Percentiles rank a stretch among this genome's conserved stretches.
These are phyloP conservation scores for Papiliotrema terrestris DNA, from an alignment of 1,284 basidiomycete genomes.

Conservation along the genomic window DNA sequence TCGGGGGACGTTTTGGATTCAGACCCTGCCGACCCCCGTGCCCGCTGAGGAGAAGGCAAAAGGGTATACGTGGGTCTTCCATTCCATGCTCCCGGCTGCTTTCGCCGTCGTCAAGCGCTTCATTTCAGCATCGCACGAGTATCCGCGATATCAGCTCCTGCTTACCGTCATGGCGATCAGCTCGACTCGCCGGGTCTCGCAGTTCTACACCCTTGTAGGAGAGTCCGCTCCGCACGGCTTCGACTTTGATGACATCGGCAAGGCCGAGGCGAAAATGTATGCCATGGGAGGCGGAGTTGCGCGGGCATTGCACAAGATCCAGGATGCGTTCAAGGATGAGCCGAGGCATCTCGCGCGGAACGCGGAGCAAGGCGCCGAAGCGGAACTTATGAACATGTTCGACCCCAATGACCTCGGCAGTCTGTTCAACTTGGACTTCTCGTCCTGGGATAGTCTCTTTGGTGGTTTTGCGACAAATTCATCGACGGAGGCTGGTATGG, in stretches of 20 bases:
- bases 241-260: neutral
- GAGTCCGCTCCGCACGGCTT: neutral
- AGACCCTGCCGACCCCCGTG: neutral
- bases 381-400: neutral
- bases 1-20: neutral
- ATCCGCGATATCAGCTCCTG: neutral
- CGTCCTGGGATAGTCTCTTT: neutral
- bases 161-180: neutral
- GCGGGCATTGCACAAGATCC: neutral
- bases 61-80: neutral
- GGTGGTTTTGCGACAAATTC: neutral
- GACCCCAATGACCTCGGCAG: neutral
- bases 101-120: neutral
- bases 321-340: neutral
- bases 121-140: neutral
- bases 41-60: neutral
- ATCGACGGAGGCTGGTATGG: neutral
- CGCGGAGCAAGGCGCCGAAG: neutral
- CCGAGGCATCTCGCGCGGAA: neutral
- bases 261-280: neutral
- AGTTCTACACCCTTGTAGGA: neutral
- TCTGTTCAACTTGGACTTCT: constrained; percentile 1
- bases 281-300: neutral
- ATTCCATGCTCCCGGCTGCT: neutral
- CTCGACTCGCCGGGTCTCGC: neutral